Evolutionary conservation across 331 rosid species (phyloP).

Genomic region (Malus hybrid): DNA sequence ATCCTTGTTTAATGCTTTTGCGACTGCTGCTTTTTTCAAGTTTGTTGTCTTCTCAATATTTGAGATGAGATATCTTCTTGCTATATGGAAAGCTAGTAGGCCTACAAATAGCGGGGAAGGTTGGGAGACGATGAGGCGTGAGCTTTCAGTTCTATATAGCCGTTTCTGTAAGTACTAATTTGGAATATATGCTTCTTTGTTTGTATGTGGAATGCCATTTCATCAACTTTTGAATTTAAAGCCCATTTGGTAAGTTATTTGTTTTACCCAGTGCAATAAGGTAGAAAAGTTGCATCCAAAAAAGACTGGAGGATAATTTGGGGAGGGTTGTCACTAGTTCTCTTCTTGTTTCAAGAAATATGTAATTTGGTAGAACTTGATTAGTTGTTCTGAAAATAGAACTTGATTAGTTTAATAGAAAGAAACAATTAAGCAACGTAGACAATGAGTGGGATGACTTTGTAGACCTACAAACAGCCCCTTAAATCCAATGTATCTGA

Average conservation of each 20-base stretch:
- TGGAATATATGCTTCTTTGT: neutral
- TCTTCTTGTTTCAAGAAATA: neutral
- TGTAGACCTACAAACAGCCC: neutral
- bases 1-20: constrained; percentile 92
- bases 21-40: constrained; percentile 96
- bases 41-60: constrained; percentile 90
- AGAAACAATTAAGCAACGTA: neutral
- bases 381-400: neutral
- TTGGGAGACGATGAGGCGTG: constrained; percentile 93
- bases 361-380: neutral
- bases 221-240: neutral
- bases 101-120: constrained; percentile 84
- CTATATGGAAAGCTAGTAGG: constrained; percentile 91
- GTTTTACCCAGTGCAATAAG: neutral
- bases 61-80: constrained; percentile 97
- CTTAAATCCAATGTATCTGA: neutral
- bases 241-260: neutral
- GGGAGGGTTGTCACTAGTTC: neutral
- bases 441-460: neutral
- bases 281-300: neutral
- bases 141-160: constrained; percentile 78
- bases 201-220: neutral
- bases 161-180: constrained; percentile 77
- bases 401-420: neutral
- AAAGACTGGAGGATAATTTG: neutral